phyloP scores from a whole-genome alignment of 2,329 filamentous ascomycete genomes.

The Emergomyces africanus region DNA sequence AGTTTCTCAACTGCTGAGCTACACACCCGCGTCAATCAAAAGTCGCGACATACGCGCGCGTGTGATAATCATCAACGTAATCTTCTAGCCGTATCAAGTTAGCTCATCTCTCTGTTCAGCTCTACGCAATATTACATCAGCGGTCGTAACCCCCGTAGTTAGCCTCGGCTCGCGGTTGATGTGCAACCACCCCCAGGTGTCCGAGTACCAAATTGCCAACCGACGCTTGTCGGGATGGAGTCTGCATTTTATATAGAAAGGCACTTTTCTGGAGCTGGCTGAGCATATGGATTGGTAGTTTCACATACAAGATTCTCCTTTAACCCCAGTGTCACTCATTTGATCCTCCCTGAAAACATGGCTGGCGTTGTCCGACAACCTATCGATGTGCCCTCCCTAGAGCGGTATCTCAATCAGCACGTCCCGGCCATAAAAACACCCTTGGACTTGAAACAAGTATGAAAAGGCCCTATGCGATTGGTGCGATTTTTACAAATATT shows the following conservation, averaged over 20 bases:
- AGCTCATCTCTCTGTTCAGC: not conserved
- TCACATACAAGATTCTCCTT: not conserved
- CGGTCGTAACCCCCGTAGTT: not conserved
- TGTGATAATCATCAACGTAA: not conserved
- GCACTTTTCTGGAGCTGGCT: not conserved
- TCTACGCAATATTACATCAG: no score
- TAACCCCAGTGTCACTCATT: not conserved
- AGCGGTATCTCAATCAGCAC: slow-evolving; percentile 61
- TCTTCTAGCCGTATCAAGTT: not conserved
- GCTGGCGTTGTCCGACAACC: slow-evolving; percentile 81
- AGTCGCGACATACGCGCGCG: not conserved
- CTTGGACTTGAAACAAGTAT: slow-evolving; percentile 77
- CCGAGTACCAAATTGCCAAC: not conserved
- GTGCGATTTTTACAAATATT: not conserved
- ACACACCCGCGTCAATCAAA: no score
- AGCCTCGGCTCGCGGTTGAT: not conserved
- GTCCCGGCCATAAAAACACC: slow-evolving; percentile 78
- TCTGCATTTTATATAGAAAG: not conserved
- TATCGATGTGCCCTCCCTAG: slow-evolving; percentile 68
- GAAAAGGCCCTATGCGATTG: slow-evolving; percentile 8
- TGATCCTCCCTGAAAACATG: slow-evolving; percentile 38
- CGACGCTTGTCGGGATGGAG: not conserved
- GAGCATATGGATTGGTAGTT: not conserved
- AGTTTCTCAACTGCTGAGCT: not conserved
- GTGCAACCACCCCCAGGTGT: not conserved